Evolutionary conservation across 2,329 filamentous ascomycete species (phyloP).

Genomic region (Phoma sp.): DNA sequence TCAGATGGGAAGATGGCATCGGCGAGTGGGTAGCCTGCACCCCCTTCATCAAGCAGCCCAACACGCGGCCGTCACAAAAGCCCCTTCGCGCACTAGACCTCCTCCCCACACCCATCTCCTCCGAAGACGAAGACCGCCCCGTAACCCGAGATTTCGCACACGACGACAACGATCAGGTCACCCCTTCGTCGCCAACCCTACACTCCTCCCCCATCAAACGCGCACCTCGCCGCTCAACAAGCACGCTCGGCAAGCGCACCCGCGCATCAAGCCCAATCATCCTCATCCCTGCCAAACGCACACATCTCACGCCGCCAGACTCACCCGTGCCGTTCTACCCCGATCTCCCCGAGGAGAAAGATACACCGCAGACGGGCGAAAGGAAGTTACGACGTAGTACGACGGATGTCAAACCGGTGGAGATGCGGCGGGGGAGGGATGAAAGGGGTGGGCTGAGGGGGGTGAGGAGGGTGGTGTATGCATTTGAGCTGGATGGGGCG

Average conservation of each 20-base stretch:
- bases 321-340: slow-evolving; percentile 26
- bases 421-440: slow-evolving; percentile 22
- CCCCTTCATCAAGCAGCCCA: slow-evolving; percentile 40
- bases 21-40: slow-evolving; percentile 56
- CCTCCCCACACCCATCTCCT: slow-evolving; percentile 38
- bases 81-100: slow-evolving; percentile 32
- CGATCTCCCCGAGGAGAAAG: too few species aligned
- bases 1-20: slow-evolving; percentile 55
- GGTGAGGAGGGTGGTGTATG: slow-evolving; percentile 25
- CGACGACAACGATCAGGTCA: slow-evolving; percentile 25
- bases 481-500: neutral
- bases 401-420: slow-evolving; percentile 16
- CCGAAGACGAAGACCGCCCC: slow-evolving; percentile 21
- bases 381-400: slow-evolving; percentile 7
- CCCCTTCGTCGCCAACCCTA: slow-evolving; percentile 39
- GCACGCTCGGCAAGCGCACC: slow-evolving; percentile 31
- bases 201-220: slow-evolving; percentile 27
- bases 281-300: slow-evolving; percentile 33
- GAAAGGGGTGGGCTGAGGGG: slow-evolving; percentile 27
- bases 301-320: slow-evolving; percentile 25
- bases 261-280: slow-evolving; percentile 37
- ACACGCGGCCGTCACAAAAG: slow-evolving; percentile 21
- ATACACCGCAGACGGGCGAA: slow-evolving; percentile 18
- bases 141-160: neutral
- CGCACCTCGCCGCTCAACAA: neutral